phyloP scores from a whole-genome alignment of 2,329 filamentous ascomycete species.

The Penicillium sp. region DNA sequence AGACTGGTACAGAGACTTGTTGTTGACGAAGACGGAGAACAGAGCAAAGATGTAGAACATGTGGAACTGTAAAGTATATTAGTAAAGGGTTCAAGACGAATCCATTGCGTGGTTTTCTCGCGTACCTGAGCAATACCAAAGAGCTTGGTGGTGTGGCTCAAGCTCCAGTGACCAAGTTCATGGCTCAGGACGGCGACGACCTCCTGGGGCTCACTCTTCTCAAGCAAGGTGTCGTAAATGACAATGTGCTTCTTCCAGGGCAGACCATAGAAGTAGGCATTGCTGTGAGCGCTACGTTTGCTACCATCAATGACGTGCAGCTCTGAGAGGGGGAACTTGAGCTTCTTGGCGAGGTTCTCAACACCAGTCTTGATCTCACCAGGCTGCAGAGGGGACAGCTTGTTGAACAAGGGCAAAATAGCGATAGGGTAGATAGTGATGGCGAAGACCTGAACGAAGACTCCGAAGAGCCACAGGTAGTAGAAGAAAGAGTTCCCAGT shows the following conservation, averaged over 20 bases:
- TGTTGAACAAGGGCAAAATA: slow-evolving; percentile 97
- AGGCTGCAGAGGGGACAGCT: slow-evolving; percentile 86
- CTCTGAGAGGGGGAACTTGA: slow-evolving; percentile 90
- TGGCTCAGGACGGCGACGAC: slow-evolving; percentile 94
- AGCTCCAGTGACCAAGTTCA: slow-evolving; percentile 95
- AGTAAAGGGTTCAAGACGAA: not conserved
- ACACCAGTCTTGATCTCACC: slow-evolving; percentile 86
- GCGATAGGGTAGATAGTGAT: slow-evolving; percentile 95
- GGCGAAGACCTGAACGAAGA: slow-evolving; percentile 87
- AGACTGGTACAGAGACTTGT: slow-evolving; percentile 82
- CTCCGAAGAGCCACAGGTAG: slow-evolving; percentile 93
- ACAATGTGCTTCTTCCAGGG: slow-evolving; percentile 99
- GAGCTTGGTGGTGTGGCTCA: slow-evolving; percentile 90
- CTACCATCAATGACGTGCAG: slow-evolving; percentile 93
- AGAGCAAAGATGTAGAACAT: slow-evolving; percentile 96
- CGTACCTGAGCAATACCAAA: slow-evolving; percentile 81
- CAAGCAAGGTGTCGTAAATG: slow-evolving; percentile 95
- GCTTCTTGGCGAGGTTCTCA: slow-evolving; percentile 76
- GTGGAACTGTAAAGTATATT: slow-evolving; percentile 64
- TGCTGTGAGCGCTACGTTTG: slow-evolving; percentile 85
- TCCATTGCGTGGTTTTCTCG: not conserved
- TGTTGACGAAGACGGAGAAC: slow-evolving; percentile 97
- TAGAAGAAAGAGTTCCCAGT: slow-evolving; percentile 96
- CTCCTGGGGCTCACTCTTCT: slow-evolving; percentile 89
- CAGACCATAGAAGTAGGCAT: slow-evolving; percentile 94